A percentile compares a stretch with the other conserved stretches of the same genome.
Conservation (phyloP, 2,329 filamentous ascomycete species). For the Chrysosporium queenslandicum region DNA sequence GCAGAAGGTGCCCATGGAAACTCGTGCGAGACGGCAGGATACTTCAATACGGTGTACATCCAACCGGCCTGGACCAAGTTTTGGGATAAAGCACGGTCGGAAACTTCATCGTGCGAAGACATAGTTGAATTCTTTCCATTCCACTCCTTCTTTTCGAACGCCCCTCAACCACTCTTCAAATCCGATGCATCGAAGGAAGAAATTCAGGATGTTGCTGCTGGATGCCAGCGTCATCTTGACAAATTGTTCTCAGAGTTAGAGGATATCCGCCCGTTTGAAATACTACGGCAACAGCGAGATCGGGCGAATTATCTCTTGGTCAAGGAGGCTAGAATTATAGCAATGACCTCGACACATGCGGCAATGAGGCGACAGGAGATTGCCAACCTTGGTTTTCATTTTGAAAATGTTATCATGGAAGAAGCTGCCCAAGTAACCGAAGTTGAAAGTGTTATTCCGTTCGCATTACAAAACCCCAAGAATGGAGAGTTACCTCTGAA, state of each 20-base stretch:
- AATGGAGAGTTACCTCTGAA: constrained; percentile 66
- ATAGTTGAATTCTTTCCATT: constrained; percentile 76
- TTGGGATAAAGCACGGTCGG: constrained; percentile 52
- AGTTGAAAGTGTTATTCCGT: constrained; percentile 89
- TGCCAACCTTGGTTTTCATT: constrained; percentile 82
- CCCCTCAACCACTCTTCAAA: constrained; percentile 76
- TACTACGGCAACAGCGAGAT: constrained; percentile 75
- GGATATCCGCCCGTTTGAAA: constrained; percentile 90
- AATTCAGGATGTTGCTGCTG: constrained; percentile 65
- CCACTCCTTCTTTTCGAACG: constrained; percentile 73
- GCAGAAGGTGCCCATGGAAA: constrained; percentile 91
- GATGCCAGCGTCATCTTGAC: constrained; percentile 78
- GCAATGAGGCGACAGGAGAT: constrained; percentile 91
- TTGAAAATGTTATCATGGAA: constrained; percentile 97
- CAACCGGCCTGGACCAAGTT: constrained; percentile 83
- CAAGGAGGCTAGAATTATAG: constrained; percentile 92
- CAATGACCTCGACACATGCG: constrained; percentile 97
- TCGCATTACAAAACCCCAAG: constrained; percentile 77
- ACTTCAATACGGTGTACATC: constrained; percentile 90
- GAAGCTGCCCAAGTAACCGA: constrained; percentile 97
- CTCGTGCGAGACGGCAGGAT: constrained; percentile 91
- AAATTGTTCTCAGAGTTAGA: constrained; percentile 88
- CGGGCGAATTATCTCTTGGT: constrained; percentile 93
- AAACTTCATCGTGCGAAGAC: constrained; percentile 48
- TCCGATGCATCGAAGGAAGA: constrained; percentile 53